Base-by-base conservation (phyloP, 1,139 yeast genomes). In the Fermentozyma sake region DNA sequence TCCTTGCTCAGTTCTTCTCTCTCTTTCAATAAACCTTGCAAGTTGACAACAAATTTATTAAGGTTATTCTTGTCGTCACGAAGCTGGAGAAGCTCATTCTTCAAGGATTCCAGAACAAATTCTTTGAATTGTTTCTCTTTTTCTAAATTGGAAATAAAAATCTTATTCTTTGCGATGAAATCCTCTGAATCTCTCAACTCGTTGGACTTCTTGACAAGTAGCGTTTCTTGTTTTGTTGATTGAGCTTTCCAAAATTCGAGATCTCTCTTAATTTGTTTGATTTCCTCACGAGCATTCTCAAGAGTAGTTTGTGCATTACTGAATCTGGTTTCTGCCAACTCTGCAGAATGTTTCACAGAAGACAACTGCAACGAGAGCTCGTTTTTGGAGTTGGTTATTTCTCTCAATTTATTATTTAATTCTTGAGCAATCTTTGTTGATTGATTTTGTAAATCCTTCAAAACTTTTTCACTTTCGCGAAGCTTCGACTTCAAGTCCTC, bases 21-120 rank as follows among this genome's bases (percentile, higher is more conserved):
- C 46, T 83, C 93, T 31, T 66, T 67, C 30, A 79, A 74, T 21
- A 79, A 53, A 1, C 71, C 42, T 50, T 83, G 89, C 31, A 83
- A 57, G 42, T 72, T 81, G 13, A 72, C 52, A n/a, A 83, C 67
- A 36, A 79, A 62, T 6, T 72, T 70, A 38, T 69, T 78, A 24
- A 85, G 60, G 30, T 76, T 71, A 7, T 68, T 55, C 43, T 77
- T 77, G 45, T 86, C 95, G 5, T 65, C 64, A 28, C 67, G 58
- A 33, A 83, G 58, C 20, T 65, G 71, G 4, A 60, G 55, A 26
- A 76, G 64, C 35, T 82, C 91, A 15, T 59, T 59, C 19, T 68
- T 57, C 27, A 82, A 53, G n/a, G 81, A 62, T 10, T 56, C 51
- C 35, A 77, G 79, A 18, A 72, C 49, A 1, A 75, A 48, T 26